Evolutionary conservation across 495 filamentous ascomycete species (phyloP).

Genomic region (Schizothecium vesticola): DNA sequence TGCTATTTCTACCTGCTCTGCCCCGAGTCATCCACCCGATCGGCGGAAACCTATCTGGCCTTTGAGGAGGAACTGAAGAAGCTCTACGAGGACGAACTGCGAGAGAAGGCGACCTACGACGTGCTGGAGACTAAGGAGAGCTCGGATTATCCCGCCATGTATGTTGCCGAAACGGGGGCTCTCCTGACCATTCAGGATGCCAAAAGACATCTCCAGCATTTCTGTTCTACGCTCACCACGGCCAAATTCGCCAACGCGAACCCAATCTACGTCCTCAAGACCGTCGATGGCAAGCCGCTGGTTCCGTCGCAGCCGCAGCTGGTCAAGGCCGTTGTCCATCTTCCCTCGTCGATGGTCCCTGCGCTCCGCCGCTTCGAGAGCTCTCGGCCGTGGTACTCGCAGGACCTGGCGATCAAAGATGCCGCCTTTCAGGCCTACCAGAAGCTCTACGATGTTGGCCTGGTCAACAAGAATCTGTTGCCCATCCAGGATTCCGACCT

Average conservation of each 20-base stretch:
- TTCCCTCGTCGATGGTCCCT: constrained; percentile 66
- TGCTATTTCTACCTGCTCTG: constrained; percentile 69
- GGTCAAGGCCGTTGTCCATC: constrained; percentile 54
- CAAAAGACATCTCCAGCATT: constrained; percentile 72
- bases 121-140: constrained; percentile 50
- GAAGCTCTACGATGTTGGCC: constrained; percentile 59
- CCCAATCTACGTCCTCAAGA: constrained; percentile 45
- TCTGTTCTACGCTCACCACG: constrained; percentile 60
- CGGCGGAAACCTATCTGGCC: constrained; percentile 49
- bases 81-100: constrained; percentile 65
- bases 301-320: constrained; percentile 3
- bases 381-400: constrained; percentile 56
- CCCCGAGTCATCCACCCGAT: constrained; percentile 21
- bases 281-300: constrained; percentile 12
- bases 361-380: constrained; percentile 54
- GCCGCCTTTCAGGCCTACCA: constrained; percentile 79
- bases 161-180: constrained; percentile 56
- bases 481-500: constrained; percentile 46
- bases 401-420: constrained; percentile 73
- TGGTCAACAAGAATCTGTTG: constrained; percentile 76
- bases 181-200: constrained; percentile 68
- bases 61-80: constrained; percentile 71
- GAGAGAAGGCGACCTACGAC: constrained; percentile 42
- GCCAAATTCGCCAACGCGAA: constrained; percentile 47
- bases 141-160: constrained; percentile 42